Evolutionary conservation across 2,329 filamentous ascomycete species (phyloP), one percentile per base, ranked within the genome.

Genomic region (Neofusicoccum cordaticola): DNA sequence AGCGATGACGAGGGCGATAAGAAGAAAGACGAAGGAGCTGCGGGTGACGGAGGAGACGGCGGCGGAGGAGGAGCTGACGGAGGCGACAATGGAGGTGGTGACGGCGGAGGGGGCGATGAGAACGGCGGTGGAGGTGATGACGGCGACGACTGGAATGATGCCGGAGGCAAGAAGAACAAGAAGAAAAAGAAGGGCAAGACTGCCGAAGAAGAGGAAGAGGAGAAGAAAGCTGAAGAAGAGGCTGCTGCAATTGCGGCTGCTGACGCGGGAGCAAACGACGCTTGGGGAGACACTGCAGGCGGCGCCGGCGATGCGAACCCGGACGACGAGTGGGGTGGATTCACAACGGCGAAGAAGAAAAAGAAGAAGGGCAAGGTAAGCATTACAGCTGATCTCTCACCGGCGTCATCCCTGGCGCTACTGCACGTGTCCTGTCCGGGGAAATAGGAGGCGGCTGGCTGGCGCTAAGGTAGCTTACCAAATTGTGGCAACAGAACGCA

Each of bases 351-450:
- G 4, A 78, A 78, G 17, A 81, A 79, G 66, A 87, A 87, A 73
- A 86, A 86, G 73, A 81, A 69, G 51, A 85, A 85, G 68, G 77
- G 75, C 67, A 85, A 84, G 76, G 84, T 86, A 74, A 71, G 75
- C 48, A 63, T 67, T 11, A 66, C 51, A 17, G 19, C 17, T 35
- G 15, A 12, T 57, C 17, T n/a, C 41, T 12, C 45, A 15, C 37
- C 27, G 39, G 31, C 58, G 47, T 15, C 58, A 62, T 50, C 37
- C 35, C 45, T 17, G 34, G 27, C 61, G 61, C 35, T 53, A 45
- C 13, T 35, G 15, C 48, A 53, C 22, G 61, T 63, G 47, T 27
- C 12, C 12, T 35, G 15, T 19, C 42, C 39, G 50, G 45, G 37
- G 48, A 56, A 63, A 41, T 50, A 37, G 34, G 41, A 47, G 61